Base-by-base conservation (phyloP, 208 protist species). In the Leishmania turanica region DNA sequence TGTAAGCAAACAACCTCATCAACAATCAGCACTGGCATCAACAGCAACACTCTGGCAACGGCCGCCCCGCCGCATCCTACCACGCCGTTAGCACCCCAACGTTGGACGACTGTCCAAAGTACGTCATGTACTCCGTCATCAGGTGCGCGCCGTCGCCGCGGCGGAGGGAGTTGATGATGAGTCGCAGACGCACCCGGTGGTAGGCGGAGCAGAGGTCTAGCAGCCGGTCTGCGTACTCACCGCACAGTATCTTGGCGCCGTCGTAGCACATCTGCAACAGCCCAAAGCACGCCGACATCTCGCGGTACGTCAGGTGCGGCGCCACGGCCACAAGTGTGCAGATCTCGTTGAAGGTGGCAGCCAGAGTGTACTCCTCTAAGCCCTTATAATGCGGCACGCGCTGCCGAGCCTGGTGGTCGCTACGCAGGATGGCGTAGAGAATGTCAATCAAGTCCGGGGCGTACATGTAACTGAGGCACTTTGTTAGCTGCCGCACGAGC, bases 171-270 rank as follows among this genome's bases (percentile, higher is more conserved):
- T 87, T 90, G 56, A 89, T 77, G 56, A 95, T 93, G 68, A 90
- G 85, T 19, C 95, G 92, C 71, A 97, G 80, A 31, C 95, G 92
- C 74, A 97, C 95, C n/a, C 95, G 91, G 75, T 97, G 95, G 79
- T 97, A 96, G 15, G 95, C 95, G 24, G 92, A 93, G 78, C 90
- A 96, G 75, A 91, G 91, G 64, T 93, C 89, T 31, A 97, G 82
- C 70, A 97, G 79, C 31, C 68, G 53, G 37, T 91, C 81, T 70
- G 93, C 85, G 51, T 75, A 84, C 75, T 79, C 82, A 13, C 72
- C 87, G 73, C 92, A 97, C 56, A 84, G 68, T 27, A 84, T 62
- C 17, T 80, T 80, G 9, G 84, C 84, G 19, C 42, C 80, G n/a
- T 86, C 65, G 85, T 89, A 96, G 79, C 90, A 92, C 68, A 83